Conservation (phyloP, 306 rosid species). For the Biancaea sappan region DNA sequence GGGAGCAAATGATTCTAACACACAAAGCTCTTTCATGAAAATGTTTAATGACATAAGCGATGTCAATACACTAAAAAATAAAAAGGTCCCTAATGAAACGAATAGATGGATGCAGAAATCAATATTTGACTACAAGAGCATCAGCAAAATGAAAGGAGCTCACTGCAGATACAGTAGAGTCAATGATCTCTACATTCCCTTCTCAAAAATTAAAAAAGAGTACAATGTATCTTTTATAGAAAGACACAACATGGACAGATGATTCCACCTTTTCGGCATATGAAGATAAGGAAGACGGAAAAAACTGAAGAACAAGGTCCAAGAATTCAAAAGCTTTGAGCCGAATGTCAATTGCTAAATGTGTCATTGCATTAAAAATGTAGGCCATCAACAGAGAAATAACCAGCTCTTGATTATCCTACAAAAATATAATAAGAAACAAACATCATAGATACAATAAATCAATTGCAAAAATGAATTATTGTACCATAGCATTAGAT, state of each 20-base stretch:
- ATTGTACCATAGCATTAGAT: constrained; percentile 6
- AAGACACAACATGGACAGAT: constrained; percentile 22
- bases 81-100: background rate
- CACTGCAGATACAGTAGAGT: background rate
- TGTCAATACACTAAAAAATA: background rate
- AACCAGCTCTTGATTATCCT: constrained; percentile 79
- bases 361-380: constrained; percentile 86
- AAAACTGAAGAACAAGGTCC: constrained; percentile 68
- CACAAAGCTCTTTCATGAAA: background rate
- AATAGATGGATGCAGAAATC: constrained; percentile 13
- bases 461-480: background rate
- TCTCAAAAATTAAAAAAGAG: background rate
- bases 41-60: background rate
- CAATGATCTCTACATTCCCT: background rate
- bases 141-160: background rate
- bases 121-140: constrained; percentile 6
- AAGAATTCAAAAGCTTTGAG: constrained; percentile 80
- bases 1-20: background rate
- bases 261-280: constrained; percentile 76
- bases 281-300: constrained; percentile 68
- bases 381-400: constrained; percentile 72
- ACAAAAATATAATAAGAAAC: constrained; percentile 29
- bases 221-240: constrained; percentile 19
- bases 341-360: constrained; percentile 73
- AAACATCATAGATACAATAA: constrained; percentile 30